phyloP scores from a whole-genome alignment of 192 early-diverging fungal genomes.

The Linnemannia elongata region DNA sequence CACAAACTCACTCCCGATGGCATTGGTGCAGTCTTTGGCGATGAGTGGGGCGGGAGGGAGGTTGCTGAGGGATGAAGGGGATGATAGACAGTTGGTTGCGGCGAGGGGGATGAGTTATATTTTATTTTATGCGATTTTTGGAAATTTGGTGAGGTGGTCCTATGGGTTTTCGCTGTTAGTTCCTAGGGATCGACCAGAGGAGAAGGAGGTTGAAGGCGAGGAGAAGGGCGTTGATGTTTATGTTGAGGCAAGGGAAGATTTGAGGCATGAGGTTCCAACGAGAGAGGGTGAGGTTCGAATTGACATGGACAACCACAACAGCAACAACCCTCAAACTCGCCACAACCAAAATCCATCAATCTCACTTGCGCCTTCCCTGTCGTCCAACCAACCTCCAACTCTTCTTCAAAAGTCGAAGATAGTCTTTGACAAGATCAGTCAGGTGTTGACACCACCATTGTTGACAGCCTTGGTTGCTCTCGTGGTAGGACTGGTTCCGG shows the following conservation, averaged over 20 bases:
- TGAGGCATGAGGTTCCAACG: too few species aligned
- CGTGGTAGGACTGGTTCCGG: slow-evolving; percentile 74
- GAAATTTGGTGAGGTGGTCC: slow-evolving; percentile 84
- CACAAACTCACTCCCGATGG: slow-evolving; percentile 81
- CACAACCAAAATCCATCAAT: neutral
- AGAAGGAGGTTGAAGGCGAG: neutral
- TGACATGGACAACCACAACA: neutral
- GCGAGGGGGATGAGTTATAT: slow-evolving; percentile 82
- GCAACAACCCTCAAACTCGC: slow-evolving; percentile 1
- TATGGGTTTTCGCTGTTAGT: slow-evolving; percentile 77
- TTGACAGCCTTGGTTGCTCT: slow-evolving; percentile 78
- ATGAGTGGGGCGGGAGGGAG: slow-evolving; percentile 58
- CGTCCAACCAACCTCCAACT: neutral
- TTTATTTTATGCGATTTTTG: slow-evolving; percentile 84
- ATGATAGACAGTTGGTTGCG: slow-evolving; percentile 56
- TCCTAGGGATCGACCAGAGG: slow-evolving; percentile 1
- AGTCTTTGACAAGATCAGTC: slow-evolving; percentile 17
- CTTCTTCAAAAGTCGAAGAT: neutral
- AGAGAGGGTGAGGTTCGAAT: neutral
- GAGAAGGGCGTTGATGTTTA: neutral
- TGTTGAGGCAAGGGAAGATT: too few species aligned
- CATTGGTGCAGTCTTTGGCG: slow-evolving; percentile 72
- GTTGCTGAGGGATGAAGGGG: slow-evolving; percentile 55
- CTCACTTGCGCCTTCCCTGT: neutral
- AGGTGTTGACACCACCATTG: slow-evolving; percentile 77